Evolutionary conservation across 1,284 basidiomycete genomes (phyloP).

Genomic region (Boletus semigastroideus): DNA sequence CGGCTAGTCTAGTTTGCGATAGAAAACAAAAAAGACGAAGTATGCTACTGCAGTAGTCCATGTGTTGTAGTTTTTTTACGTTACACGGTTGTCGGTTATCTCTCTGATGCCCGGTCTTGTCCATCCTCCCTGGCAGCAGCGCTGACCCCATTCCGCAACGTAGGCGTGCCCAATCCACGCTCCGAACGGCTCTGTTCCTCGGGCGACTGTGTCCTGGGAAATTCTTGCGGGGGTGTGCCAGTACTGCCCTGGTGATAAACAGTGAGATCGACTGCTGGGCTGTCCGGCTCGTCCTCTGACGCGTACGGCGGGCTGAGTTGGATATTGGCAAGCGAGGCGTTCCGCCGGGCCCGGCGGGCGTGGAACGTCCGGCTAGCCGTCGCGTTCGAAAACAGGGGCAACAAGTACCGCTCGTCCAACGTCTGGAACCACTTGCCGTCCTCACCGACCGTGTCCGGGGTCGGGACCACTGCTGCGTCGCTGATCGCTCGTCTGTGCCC

Average conservation of each 20-base stretch:
- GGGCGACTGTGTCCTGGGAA: conserved; percentile 34
- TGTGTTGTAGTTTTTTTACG: no score
- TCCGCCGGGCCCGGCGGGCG: conserved; percentile 66
- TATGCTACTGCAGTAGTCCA: no score
- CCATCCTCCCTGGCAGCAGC: conserved; percentile 33
- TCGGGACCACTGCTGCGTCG: no score
- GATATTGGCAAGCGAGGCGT: conserved; percentile 33
- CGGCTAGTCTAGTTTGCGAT: not conserved
- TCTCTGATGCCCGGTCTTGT: conserved; percentile 5
- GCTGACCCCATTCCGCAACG: conserved; percentile 43
- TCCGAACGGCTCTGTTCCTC: conserved; percentile 55
- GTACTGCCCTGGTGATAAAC: conserved; percentile 9
- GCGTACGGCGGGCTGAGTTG: conserved; percentile 45
- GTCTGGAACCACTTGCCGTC: conserved; percentile 95
- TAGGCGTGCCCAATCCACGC: conserved; percentile 55
- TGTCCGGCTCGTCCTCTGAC: conserved; percentile 52
- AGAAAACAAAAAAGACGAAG: not conserved
- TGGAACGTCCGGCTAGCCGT: conserved; percentile 88
- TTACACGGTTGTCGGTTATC: not conserved
- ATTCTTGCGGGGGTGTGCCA: conserved; percentile 16
- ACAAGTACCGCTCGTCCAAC: conserved; percentile 90
- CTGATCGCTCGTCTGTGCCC: not conserved
- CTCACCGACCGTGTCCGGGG: conserved; percentile 35
- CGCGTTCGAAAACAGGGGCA: conserved; percentile 94
- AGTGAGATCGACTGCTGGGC: conserved; percentile 41